Base-by-base conservation (phyloP, 495 filamentous ascomycete species). In the Penicillium simplicissimum region DNA sequence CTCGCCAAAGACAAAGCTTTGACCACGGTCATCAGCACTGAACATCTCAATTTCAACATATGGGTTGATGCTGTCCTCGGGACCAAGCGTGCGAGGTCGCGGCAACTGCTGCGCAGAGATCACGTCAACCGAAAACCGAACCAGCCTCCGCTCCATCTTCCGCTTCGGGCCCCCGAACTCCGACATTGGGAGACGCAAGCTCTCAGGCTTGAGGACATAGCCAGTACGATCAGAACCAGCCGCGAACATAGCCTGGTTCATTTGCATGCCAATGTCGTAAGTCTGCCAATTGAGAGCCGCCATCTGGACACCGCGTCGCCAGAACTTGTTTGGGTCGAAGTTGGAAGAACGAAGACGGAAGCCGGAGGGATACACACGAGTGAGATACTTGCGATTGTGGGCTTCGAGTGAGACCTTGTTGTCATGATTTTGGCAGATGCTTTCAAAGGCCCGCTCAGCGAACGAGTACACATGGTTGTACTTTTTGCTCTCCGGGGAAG, bases 181-280 rank as follows among this genome's bases (percentile, higher is more conserved):
- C 23, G 79, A 72, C 59, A 77, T 77, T 54, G 84, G 84, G 52
- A 82, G 77, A 37, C 94, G 90, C 47, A 95, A 84, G 65, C 92
- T 90, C 51, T 88, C 82, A 7, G 95, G 95, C 74, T 98, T 98
- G 40, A 98, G 84, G 23, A 98, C 91, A 65, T 97, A 98, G 21
- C 95, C 95, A 9, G 89, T 88, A 53, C 87, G 85, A 74, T 97
- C 95, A 21, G 85, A 86, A 33, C 92, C 92, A 53, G 91, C 89
- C n/a, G 91, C 89, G 74, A 98, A 98, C 95, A 98, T 98, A 62
- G 95, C 95, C 56, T 94, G 90, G 66, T 98, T 98, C 71, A 97
- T 80, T 71, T 98, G 93, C 87, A 96, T 92, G 15, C 91, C 90
- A 33, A 93, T 81, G 66, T 98, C 95, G 67, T 95, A 97, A 0